Evolutionary conservation across 73 alveolate genomes (phyloP).

Genomic region (Paramecium pentaurelia): DNA sequence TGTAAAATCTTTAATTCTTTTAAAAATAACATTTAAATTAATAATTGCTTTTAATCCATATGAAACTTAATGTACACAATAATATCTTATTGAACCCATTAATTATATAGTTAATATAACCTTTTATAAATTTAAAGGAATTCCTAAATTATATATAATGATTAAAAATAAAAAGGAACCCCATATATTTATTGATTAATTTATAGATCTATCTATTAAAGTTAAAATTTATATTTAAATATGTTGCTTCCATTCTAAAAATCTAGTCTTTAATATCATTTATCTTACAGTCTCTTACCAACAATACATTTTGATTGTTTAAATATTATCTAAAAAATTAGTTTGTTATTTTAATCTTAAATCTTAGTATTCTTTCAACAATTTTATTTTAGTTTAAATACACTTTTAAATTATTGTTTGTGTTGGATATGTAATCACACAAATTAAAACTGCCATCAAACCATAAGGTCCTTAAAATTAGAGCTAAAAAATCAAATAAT

Average conservation of each 20-base stretch:
- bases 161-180: constrained; percentile 30
- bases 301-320: constrained; percentile 56
- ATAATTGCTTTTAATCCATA: constrained; percentile 3
- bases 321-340: constrained; percentile 52
- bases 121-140: not conserved
- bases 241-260: constrained; percentile 16
- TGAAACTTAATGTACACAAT: constrained; percentile 21
- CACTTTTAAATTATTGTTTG: not conserved
- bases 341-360: constrained; percentile 34
- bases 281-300: constrained; percentile 53
- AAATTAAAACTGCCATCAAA: constrained; percentile 26
- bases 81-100: not conserved
- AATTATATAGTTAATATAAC: not conserved
- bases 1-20: not conserved
- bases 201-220: constrained; percentile 26
- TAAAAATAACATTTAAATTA: not conserved
- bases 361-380: constrained; percentile 23
- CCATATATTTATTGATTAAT: not conserved
- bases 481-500: not conserved
- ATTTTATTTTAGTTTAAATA: not conserved
- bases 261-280: constrained; percentile 4
- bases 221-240: not conserved
- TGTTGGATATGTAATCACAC: constrained; percentile 13
- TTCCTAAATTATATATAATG: not conserved
- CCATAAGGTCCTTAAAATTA: not conserved